Conservation (phyloP, 2,329 filamentous ascomycete genomes). For the Exutisphaerella laricina region DNA sequence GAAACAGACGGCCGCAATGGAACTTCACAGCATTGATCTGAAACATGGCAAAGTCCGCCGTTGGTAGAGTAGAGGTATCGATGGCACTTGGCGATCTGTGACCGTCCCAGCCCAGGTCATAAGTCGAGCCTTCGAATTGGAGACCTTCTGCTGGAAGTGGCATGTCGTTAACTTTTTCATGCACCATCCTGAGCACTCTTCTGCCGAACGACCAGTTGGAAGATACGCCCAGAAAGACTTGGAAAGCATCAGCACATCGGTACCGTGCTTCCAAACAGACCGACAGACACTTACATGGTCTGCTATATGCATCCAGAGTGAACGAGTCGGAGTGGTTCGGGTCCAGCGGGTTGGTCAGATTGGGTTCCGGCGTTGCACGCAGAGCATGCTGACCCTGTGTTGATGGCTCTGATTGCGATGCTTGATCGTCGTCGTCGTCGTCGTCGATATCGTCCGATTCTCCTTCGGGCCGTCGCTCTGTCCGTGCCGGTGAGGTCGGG, state of each 20-base stretch:
- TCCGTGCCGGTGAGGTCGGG: neutral
- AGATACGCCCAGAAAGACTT: slow-evolving; percentile 51
- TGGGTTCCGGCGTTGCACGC: slow-evolving; percentile 16
- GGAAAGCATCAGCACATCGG: neutral
- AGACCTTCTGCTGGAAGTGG: slow-evolving; percentile 42
- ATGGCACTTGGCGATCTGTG: slow-evolving; percentile 30
- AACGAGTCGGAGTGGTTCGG: slow-evolving; percentile 21
- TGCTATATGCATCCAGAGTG: slow-evolving; percentile 38
- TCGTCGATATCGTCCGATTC: slow-evolving; percentile 6
- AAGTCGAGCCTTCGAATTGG: slow-evolving; percentile 49
- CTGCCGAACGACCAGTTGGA: slow-evolving; percentile 54
- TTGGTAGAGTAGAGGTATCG: slow-evolving; percentile 42
- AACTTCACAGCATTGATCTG: slow-evolving; percentile 54
- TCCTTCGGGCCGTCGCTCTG: slow-evolving; percentile 2
- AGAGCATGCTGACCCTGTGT: slow-evolving; percentile 7
- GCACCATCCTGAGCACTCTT: slow-evolving; percentile 45
- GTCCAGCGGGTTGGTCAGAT: slow-evolving; percentile 42
- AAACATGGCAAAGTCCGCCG: slow-evolving; percentile 48
- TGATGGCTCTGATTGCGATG: slow-evolving; percentile 7
- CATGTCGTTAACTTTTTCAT: slow-evolving; percentile 43
- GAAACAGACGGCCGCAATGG: slow-evolving; percentile 50
- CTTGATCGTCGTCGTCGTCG: slow-evolving; percentile 7
- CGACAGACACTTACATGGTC: slow-evolving; percentile 36
- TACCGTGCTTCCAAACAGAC: neutral
- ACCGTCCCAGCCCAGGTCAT: slow-evolving; percentile 50